A percentile compares a stretch with the other conserved stretches of the same genome.
phyloP scores from a whole-genome alignment of 2,329 filamentous ascomycete species.

The Gaeumannomyces sp. region DNA sequence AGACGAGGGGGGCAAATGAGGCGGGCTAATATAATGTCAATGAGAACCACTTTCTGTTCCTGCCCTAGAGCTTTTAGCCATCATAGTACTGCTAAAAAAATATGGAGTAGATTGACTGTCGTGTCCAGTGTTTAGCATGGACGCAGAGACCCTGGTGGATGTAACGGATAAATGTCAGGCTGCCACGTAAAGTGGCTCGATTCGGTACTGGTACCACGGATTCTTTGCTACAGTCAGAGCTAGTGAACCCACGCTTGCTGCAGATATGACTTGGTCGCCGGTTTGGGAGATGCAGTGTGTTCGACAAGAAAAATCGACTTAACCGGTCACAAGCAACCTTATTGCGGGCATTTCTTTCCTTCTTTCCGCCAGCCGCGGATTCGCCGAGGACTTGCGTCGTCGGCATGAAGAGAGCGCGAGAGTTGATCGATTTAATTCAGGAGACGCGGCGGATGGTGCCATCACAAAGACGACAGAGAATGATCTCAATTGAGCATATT shows the following conservation, averaged over 20 bases:
- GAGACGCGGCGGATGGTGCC: too few species aligned
- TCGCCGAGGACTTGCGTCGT: neutral
- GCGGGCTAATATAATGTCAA: neutral
- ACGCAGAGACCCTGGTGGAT: neutral
- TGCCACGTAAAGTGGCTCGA: neutral
- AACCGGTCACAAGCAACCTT: neutral
- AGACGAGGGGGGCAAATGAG: neutral
- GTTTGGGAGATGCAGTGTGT: neutral
- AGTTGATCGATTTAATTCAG: too few species aligned
- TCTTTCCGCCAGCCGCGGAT: neutral
- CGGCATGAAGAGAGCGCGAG: too few species aligned
- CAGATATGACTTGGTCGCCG: neutral
- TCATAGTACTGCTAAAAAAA: neutral
- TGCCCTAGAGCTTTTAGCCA: neutral
- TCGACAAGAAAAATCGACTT: neutral
- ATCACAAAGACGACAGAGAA: too few species aligned
- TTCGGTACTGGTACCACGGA: neutral
- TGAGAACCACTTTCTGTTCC: neutral
- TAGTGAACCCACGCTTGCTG: too few species aligned
- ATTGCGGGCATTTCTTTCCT: neutral
- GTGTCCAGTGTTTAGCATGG: neutral
- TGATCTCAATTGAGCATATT: neutral
- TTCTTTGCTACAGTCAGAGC: neutral
- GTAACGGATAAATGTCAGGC: neutral
- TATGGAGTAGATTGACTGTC: neutral